These are phyloP conservation scores for Nevesoporus exiguus DNA, from an alignment of 768 basidiomycete species.

Conservation along the genomic window DNA sequence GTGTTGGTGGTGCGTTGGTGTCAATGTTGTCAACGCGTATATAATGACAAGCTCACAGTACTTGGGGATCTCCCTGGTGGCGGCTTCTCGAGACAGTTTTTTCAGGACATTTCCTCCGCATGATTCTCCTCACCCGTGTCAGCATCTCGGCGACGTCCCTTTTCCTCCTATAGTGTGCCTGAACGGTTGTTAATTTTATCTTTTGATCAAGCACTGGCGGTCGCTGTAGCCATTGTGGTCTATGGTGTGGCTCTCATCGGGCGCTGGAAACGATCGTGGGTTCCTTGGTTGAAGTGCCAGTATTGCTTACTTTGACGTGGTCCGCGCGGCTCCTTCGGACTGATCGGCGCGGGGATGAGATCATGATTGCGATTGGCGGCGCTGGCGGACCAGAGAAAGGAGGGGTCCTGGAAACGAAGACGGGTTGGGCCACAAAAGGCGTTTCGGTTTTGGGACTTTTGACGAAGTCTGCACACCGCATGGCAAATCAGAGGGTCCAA, in stretches of 20 bases:
- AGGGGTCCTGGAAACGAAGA: neutral
- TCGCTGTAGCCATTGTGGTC: slow-evolving; percentile 74
- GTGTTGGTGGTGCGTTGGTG: slow-evolving; percentile 61
- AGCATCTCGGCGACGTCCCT: neutral
- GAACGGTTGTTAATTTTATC: neutral
- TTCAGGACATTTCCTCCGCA: slow-evolving; percentile 61
- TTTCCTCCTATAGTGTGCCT: neutral
- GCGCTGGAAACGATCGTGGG: slow-evolving; percentile 80
- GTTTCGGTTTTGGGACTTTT: neutral
- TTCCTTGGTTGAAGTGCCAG: slow-evolving; percentile 77
- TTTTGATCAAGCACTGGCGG: slow-evolving; percentile 63
- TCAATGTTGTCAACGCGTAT: neutral
- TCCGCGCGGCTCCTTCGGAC: slow-evolving; percentile 48
- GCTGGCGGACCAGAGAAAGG: neutral
- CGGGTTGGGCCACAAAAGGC: neutral
- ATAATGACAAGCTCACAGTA: slow-evolving; percentile 42
- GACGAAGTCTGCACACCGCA: too few species aligned
- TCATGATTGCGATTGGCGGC: neutral
- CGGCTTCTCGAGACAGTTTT: slow-evolving; percentile 49
- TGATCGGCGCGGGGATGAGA: slow-evolving; percentile 38
- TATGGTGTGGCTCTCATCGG: slow-evolving; percentile 78
- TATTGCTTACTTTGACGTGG: slow-evolving; percentile 66
- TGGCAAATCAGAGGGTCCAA: too few species aligned
- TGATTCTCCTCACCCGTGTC: slow-evolving; percentile 68
- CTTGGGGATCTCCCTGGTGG: slow-evolving; percentile 75